Percentiles rank a stretch among this genome's conserved stretches.
These are phyloP conservation scores for Amborella trichopoda DNA, from an alignment of 164 flowering plant genomes.

Conservation along the genomic window DNA sequence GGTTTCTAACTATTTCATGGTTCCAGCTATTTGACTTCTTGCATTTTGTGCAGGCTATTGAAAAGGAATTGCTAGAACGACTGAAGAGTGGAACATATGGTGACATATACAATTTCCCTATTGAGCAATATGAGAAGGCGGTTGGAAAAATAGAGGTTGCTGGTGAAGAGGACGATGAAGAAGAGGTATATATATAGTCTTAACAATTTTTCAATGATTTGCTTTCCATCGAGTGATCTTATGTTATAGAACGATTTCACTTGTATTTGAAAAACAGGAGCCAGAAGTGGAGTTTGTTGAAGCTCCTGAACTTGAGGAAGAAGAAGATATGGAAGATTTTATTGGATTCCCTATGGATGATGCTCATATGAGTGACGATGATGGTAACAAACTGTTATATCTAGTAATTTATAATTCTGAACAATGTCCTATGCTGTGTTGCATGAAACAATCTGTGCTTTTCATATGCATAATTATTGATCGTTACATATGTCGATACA, in stretches of 20 bases:
- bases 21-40: background rate
- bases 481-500: conserved; percentile 10
- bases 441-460: background rate
- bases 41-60: conserved; percentile 51
- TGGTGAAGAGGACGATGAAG: background rate
- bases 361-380: conserved; percentile 17
- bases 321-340: conserved; percentile 93
- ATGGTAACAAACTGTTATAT: background rate
- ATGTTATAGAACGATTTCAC: background rate
- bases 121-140: conserved; percentile 4
- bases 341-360: conserved; percentile 25
- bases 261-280: conserved; percentile 26
- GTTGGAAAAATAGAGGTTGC: conserved; percentile 20
- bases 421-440: background rate
- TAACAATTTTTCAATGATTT: too few relatives aligned
- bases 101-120: background rate
- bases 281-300: conserved; percentile 66
- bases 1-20: background rate
- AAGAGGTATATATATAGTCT: conserved; percentile 17
- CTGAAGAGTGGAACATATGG: background rate
- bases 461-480: too few relatives aligned
- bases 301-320: conserved; percentile 76
- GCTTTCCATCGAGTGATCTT: background rate
- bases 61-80: conserved; percentile 30
- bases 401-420: background rate